Conservation (phyloP, 2,329 filamentous ascomycete species). For the Ceratocystiopsis minuta region DNA sequence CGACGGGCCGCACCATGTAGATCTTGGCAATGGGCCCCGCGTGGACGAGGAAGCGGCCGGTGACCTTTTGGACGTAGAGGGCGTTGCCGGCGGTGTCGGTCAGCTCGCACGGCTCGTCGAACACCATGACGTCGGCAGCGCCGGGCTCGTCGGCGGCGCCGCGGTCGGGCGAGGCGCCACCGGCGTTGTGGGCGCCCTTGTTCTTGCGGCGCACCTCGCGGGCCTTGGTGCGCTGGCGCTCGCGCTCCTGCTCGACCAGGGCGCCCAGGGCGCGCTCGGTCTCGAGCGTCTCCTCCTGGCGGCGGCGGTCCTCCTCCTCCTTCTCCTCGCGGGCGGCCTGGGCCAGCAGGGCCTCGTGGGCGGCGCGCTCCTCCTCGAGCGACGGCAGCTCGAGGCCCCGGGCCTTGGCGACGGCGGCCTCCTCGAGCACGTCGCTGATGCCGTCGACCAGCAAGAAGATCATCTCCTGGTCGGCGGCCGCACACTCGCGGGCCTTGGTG, state of each 20-base stretch:
- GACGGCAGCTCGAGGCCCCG: slow-evolving; percentile 64
- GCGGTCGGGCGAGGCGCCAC: slow-evolving; percentile 20
- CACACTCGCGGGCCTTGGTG: slow-evolving; percentile 35
- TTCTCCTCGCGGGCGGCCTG: slow-evolving; percentile 32
- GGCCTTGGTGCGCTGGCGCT: slow-evolving; percentile 44
- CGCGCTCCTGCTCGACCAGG: slow-evolving; percentile 55
- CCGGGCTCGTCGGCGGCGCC: slow-evolving; percentile 13
- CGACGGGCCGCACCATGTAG: slow-evolving; percentile 54
- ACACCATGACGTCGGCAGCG: slow-evolving; percentile 27
- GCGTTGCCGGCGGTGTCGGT: slow-evolving; percentile 45
- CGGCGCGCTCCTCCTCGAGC: slow-evolving; percentile 72
- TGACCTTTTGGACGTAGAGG: slow-evolving; percentile 52
- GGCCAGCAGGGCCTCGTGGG: slow-evolving; percentile 52
- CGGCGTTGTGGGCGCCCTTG: slow-evolving; percentile 23
- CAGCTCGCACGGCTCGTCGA: slow-evolving; percentile 48
- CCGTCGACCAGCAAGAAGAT: slow-evolving; percentile 48
- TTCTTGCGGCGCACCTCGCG: slow-evolving; percentile 48
- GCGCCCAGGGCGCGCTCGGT: slow-evolving; percentile 53
- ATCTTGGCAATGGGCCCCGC: slow-evolving; percentile 48
- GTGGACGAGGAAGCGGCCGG: slow-evolving; percentile 48
- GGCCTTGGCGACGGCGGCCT: slow-evolving; percentile 62
- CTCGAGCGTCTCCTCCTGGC: slow-evolving; percentile 39
- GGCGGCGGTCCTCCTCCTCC: slow-evolving; percentile 33
- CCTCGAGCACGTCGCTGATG: slow-evolving; percentile 63
- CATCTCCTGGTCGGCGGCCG: slow-evolving; percentile 37